Evolutionary conservation across 805 yeast species (phyloP), one percentile per base, ranked within the genome.

Genomic region (Wickerhamiella slavikovae): DNA sequence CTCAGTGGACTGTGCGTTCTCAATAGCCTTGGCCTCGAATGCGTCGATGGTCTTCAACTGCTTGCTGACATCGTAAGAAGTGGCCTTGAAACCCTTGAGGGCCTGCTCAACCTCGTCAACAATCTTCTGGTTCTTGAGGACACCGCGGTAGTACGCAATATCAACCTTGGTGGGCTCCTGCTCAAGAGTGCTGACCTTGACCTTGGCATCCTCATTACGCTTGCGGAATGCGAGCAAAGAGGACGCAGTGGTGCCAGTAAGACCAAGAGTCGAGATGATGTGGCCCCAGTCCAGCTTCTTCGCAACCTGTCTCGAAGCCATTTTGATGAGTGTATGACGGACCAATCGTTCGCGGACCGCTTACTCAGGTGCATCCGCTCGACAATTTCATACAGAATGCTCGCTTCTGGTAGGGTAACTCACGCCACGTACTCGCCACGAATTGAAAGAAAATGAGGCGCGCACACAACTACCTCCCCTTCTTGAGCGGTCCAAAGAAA

Each of bases 131-230:
- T 89, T 89, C 64, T 76, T 76, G 55, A 89, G 68, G 33, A 69
- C 62, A 14, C 73, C 59, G 53, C 72, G 75, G 71, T 83, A 89
- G 57, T 70, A 63, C 30, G 62, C 57, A 42, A 83, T 85, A 58
- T 85, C 93, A 39, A 89, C 80, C 23, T 60, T 61, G 34, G 79
- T 64, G 38, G 82, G 58, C 59, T 79, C 85, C 41, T 64, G 60
- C 51, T 70, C 62, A 44, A 85, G 64, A 39, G 71, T 74, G 44
- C 64, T 59, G 45, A 78, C 61, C 47, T 66, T 67, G 62, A 79
- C 74, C 64, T 82, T 76, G 44, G 96, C 96, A 55, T 89, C 96
- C 51, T 89, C 98, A 58, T 82, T 75, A 69, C 98, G 79, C 78
- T 89, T 85, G 62, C 83, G 83, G 75, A 89, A 89, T 18, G 92